A percentile compares a stretch with the other conserved stretches of the same genome.
These are phyloP conservation scores for Macadamia integrifolia DNA, from an alignment of 164 flowering plant species.

Conservation along the genomic window DNA sequence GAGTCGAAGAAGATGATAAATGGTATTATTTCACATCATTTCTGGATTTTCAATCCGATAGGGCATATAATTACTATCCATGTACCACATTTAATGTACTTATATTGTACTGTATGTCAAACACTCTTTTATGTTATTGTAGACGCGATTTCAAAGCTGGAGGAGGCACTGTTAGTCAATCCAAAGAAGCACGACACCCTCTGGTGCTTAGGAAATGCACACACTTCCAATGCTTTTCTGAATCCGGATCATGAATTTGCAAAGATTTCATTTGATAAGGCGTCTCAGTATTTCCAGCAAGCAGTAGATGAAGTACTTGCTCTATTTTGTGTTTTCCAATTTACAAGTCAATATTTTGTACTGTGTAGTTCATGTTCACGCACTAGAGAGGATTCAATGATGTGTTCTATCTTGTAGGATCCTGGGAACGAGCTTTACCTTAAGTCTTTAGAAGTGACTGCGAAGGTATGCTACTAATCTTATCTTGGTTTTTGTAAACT, in stretches of 20 bases:
- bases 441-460: constrained; percentile 66
- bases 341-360: too few relatives aligned
- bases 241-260: constrained; percentile 63
- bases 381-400: neutral
- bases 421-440: constrained; percentile 65
- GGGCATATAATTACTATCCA: too few relatives aligned
- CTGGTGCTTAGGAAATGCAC: constrained; percentile 89
- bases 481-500: neutral
- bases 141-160: constrained; percentile 76
- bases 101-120: too few relatives aligned
- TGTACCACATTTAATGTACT: too few relatives aligned
- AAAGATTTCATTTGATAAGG: constrained; percentile 46
- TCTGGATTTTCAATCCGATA: too few relatives aligned
- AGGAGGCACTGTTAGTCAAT: constrained; percentile 62
- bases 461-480: constrained; percentile 44
- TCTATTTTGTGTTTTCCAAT: neutral
- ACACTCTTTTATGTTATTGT: neutral
- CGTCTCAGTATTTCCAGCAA: constrained; percentile 48
- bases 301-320: constrained; percentile 68
- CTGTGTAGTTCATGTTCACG: neutral
- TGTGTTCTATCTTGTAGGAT: constrained; percentile 42
- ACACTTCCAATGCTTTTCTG: constrained; percentile 66
- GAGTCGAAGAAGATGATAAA: constrained; percentile 56
- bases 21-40: constrained; percentile 29
- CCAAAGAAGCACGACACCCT: constrained; percentile 75